A percentile compares a stretch with the other conserved stretches of the same genome.
Evolutionary conservation across 306 rosid species (phyloP).

Genomic region (Prunus mira): DNA sequence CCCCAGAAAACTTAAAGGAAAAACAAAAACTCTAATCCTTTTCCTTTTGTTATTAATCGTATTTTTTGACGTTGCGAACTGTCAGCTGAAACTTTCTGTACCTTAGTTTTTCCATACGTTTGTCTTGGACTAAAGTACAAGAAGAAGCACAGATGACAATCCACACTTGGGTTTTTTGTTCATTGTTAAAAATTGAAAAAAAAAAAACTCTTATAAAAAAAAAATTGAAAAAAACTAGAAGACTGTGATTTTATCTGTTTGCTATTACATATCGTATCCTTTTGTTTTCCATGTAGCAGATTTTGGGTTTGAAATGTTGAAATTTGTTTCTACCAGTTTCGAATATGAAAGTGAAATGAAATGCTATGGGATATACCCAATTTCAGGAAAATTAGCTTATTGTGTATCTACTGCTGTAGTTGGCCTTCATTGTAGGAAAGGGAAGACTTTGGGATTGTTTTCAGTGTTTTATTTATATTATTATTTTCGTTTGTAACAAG

Average conservation of each 20-base stretch:
- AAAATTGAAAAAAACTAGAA: no score
- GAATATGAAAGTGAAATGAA: not conserved
- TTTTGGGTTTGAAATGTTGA: slow-evolving; percentile 1
- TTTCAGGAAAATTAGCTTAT: not conserved
- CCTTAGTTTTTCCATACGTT: not conserved
- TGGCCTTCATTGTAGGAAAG: not conserved
- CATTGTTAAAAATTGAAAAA: not conserved
- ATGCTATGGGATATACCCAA: not conserved
- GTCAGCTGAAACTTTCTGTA: not conserved
- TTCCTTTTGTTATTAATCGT: not conserved
- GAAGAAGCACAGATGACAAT: not conserved
- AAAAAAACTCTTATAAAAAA: not conserved
- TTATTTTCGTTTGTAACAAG: not conserved
- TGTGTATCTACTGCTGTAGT: not conserved
- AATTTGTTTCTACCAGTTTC: not conserved
- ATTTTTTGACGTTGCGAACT: not conserved
- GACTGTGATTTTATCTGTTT: not conserved
- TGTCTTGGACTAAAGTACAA: not conserved
- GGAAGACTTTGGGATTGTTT: not conserved
- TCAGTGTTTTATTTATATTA: not conserved
- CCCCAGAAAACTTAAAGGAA: not conserved
- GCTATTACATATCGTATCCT: not conserved
- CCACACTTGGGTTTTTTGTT: not conserved
- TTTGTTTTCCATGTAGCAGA: not conserved
- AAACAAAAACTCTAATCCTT: not conserved